Percentiles rank a stretch among this genome's conserved stretches.
These are phyloP conservation scores for Puccinia horiana DNA, from an alignment of 1,284 basidiomycete species.

Conservation along the genomic window DNA sequence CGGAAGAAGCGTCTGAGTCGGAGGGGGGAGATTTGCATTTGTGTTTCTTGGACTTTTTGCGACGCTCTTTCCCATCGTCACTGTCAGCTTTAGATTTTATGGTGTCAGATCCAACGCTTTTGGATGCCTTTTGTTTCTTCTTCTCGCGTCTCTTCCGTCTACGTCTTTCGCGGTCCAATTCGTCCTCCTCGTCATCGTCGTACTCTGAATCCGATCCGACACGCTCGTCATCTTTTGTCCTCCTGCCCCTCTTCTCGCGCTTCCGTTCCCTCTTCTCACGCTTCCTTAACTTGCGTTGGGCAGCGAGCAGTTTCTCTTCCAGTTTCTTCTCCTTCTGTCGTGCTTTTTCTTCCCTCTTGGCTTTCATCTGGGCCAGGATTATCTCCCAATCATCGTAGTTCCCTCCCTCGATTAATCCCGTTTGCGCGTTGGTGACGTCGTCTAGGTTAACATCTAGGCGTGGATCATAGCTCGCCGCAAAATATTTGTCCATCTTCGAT, in stretches of 20 bases:
- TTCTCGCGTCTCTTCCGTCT: background rate
- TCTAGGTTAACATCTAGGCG: slow-evolving; percentile 45
- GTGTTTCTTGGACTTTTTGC: background rate
- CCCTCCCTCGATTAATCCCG: slow-evolving; percentile 40
- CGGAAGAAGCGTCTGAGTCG: background rate
- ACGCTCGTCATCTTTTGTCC: background rate
- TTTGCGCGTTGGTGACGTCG: slow-evolving; percentile 36
- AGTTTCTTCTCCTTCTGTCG: slow-evolving; percentile 19
- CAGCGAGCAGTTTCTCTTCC: background rate
- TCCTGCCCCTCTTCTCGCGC: background rate
- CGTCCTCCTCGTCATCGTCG: background rate
- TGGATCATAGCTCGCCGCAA: slow-evolving; percentile 52
- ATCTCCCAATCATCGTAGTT: slow-evolving; percentile 51
- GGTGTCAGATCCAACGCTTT: background rate
- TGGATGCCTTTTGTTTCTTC: background rate
- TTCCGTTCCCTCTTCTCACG: slow-evolving; percentile 20
- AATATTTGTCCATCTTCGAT: slow-evolving; percentile 57
- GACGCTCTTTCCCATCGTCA: background rate
- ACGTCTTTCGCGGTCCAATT: background rate
- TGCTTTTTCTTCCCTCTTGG: slow-evolving; percentile 26
- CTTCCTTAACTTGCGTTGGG: background rate
- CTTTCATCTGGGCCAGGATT: slow-evolving; percentile 34
- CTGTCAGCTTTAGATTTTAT: background rate
- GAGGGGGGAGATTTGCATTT: background rate
- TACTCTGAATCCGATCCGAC: background rate